Percentiles rank a stretch among this genome's conserved stretches.
phyloP scores from a whole-genome alignment of 192 early-diverging fungal genomes.

The Ambispora gerdemannii region DNA sequence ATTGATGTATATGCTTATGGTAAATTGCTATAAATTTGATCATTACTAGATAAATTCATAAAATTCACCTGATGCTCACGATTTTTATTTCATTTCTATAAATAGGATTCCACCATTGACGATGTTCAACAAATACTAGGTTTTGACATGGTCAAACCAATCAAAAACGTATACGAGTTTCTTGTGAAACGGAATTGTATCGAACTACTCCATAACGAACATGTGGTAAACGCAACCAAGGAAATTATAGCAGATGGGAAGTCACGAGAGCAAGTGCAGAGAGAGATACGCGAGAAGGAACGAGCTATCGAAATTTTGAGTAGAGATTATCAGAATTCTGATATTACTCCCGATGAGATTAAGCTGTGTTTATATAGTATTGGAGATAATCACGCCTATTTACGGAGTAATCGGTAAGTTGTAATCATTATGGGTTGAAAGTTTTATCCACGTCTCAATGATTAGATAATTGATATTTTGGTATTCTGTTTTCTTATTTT shows the following conservation, averaged over 20 bases:
- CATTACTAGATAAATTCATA: not conserved
- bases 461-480: too few species aligned
- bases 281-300: constrained; percentile 90
- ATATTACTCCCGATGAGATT: constrained; percentile 67
- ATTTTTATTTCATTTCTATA: not conserved
- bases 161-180: constrained; percentile 85
- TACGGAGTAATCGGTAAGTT: constrained; percentile 72
- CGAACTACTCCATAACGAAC: constrained; percentile 74
- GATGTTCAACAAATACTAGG: constrained; percentile 76
- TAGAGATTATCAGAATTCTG: constrained; percentile 60
- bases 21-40: constrained; percentile 29
- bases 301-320: constrained; percentile 83
- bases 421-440: too few species aligned
- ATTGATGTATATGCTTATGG: constrained; percentile 85
- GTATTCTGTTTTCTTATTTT: not conserved
- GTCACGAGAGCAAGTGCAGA: constrained; percentile 63
- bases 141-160: constrained; percentile 77
- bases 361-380: constrained; percentile 90
- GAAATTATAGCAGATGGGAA: constrained; percentile 71
- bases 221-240: constrained; percentile 68
- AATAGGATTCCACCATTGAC: constrained; percentile 64
- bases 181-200: constrained; percentile 65
- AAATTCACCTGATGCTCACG: not conserved
- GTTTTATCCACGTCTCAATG: not conserved
- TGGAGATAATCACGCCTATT: constrained; percentile 95